A percentile compares a stretch with the other conserved stretches of the same genome.
phyloP scores from a whole-genome alignment of 768 basidiomycete species.

The Termitomyces sp. region DNA sequence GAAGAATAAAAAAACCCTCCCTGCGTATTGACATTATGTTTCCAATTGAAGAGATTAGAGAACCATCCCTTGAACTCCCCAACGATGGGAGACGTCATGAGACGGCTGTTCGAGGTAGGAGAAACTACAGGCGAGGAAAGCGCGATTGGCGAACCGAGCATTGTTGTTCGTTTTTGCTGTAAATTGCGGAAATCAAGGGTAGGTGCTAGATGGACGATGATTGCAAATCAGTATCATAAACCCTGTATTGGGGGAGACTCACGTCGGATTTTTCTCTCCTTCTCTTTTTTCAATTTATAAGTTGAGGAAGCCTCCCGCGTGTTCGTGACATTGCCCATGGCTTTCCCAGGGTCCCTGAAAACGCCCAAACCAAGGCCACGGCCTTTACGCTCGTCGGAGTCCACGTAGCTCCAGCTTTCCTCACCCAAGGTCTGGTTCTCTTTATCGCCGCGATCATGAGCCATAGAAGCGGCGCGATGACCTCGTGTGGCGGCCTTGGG shows the following conservation, averaged over 20 bases:
- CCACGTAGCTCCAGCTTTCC: slow-evolving; percentile 34
- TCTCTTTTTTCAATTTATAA: slow-evolving; percentile 36
- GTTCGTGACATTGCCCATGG: slow-evolving; percentile 46
- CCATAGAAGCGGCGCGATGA: slow-evolving; percentile 11
- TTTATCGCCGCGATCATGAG: slow-evolving; percentile 27
- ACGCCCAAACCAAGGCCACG: slow-evolving; percentile 27
- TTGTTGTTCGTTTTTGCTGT: slow-evolving; percentile 40
- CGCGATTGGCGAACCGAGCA: slow-evolving; percentile 43
- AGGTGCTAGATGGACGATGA: slow-evolving; percentile 33
- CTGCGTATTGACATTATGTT: slow-evolving; percentile 40
- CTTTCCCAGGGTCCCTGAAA: slow-evolving; percentile 34
- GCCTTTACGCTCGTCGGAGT: slow-evolving; percentile 23
- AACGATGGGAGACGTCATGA: slow-evolving; percentile 62
- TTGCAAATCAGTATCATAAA: slow-evolving; percentile 1
- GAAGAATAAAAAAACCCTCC: slow-evolving; percentile 47
- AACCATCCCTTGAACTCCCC: slow-evolving; percentile 93
- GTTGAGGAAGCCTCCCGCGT: slow-evolving; percentile 19
- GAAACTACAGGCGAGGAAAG: slow-evolving; percentile 34
- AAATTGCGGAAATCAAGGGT: slow-evolving; percentile 47
- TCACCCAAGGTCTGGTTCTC: slow-evolving; percentile 34
- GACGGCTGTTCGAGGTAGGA: slow-evolving; percentile 26
- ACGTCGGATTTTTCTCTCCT: slow-evolving; percentile 48
- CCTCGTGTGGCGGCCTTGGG: background rate
- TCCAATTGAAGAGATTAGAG: slow-evolving; percentile 93
- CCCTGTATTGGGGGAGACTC: slow-evolving; percentile 20